These are phyloP conservation scores for Avena sativa DNA, from an alignment of 176 grass and related monocot genomes.

Conservation along the genomic window DNA sequence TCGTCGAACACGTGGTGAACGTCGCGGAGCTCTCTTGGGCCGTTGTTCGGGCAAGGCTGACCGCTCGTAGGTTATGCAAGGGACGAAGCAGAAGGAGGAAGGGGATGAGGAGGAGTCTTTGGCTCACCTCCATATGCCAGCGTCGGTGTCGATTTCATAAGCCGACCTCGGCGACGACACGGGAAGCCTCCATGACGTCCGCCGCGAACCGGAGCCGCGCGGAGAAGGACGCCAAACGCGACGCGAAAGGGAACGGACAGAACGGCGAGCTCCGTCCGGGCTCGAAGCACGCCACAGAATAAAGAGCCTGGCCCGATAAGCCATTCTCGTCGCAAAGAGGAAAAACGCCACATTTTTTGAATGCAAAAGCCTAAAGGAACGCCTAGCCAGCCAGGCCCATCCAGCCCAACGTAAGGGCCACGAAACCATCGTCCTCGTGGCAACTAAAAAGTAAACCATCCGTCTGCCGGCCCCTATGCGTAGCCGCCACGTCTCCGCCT, in stretches of 20 bases:
- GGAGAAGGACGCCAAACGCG: not conserved
- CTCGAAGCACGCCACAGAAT: no score
- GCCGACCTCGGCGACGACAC: not conserved
- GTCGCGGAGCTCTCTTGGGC: not conserved
- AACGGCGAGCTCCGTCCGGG: no score
- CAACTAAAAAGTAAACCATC: not conserved
- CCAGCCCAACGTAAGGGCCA: constrained; percentile 13
- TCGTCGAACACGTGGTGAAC: constrained; percentile 33
- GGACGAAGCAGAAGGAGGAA: no score
- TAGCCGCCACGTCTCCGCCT: not conserved
- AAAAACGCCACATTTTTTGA: no score
- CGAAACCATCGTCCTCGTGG: not conserved
- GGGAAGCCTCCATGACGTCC: not conserved
- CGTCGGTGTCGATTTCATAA: not conserved
- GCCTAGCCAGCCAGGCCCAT: no score
- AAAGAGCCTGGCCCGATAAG: no score
- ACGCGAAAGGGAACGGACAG: not conserved
- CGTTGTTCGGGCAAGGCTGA: not conserved
- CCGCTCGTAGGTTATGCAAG: not conserved
- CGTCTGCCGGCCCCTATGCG: not conserved
- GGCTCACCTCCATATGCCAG: not conserved
- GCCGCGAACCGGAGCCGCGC: not conserved
- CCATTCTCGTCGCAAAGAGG: no score
- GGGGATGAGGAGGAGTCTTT: not conserved
- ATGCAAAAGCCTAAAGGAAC: no score